Base-by-base conservation (phyloP, 345 rosid species). In the Toxicodendron radicans region DNA sequence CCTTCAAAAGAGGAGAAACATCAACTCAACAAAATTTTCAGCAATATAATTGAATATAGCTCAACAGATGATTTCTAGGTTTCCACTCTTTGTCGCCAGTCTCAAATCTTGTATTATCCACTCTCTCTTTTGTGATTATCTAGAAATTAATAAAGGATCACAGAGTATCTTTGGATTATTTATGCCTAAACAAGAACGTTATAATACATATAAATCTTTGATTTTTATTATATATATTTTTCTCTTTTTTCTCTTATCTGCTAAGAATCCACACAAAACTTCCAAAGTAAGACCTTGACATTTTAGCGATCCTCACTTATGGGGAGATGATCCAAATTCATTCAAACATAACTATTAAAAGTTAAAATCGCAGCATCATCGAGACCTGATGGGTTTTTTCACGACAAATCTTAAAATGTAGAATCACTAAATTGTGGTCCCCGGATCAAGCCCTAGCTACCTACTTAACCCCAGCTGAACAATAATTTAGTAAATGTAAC, bases 361-460 rank as follows among this genome's bases (percentile, higher is more conserved):
- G 12, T 20, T 32, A 64, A n/a, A 69, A 59, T 16, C 27, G 73
- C 73, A 71, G 66, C 73, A 46, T 65, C 66, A 75, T 75, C 79
- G 66, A 79, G 75, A 71, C 65, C 52, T 75, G 72, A 71, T 65
- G 58, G 58, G 67, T 41, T 4, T 11, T 71, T 20, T 27, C 32
- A 57, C 30, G 72, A 70, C 75, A 79, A 49, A 64, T 56, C 68
- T 69, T 3, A 52, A 58, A 66, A 41, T 24, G 33, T 27, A 60
- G 24, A 53, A 67, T 38, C 61, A 62, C 66, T 16, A 52, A 32
- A 68, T 35, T 54, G 33, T 62, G 74, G 75, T 73, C 75, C 76
- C 78, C 14, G 18, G 10, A 59, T 68, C 61, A 62, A 30, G 10
- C 46, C 13, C 65, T 66, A 32, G 41, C 1, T 27, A 5, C 8